Percentiles rank a stretch among this genome's conserved stretches.
These are phyloP conservation scores for Strigomonas culicis DNA, from an alignment of 208 protist species.

Conservation along the genomic window DNA sequence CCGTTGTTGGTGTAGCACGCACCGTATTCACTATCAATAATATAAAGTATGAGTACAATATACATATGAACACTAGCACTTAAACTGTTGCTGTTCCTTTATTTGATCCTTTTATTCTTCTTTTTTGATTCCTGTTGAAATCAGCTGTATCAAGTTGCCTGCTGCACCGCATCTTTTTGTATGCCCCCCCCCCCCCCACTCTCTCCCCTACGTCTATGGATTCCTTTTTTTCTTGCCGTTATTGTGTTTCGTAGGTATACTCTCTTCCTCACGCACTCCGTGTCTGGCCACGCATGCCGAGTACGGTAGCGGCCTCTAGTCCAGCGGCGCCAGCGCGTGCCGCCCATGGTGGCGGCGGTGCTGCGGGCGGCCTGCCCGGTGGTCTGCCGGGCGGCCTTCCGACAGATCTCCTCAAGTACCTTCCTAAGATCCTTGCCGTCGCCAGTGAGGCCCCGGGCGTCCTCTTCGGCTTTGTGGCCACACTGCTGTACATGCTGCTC, in stretches of 20 bases:
- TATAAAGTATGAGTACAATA: neutral
- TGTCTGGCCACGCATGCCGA: slow-evolving; percentile 24
- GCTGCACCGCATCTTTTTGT: too few species aligned
- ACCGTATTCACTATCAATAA: neutral
- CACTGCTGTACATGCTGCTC: neutral
- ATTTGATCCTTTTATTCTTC: neutral
- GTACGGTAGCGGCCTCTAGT: slow-evolving; percentile 4
- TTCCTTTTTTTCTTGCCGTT: slow-evolving; percentile 2
- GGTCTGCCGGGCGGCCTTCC: too few species aligned
- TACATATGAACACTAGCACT: neutral
- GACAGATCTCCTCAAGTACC: too few species aligned
- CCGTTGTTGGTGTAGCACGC: neutral
- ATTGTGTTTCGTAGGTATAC: neutral
- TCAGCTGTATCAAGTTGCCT: too few species aligned
- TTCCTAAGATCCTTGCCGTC: neutral
- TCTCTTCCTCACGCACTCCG: neutral
- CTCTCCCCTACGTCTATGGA: neutral
- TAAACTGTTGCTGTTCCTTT: neutral
- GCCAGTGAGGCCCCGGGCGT: slow-evolving; percentile 1
- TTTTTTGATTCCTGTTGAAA: neutral
- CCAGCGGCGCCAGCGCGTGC: slow-evolving; percentile 1
- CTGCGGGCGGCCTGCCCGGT: neutral
- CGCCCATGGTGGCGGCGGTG: neutral
- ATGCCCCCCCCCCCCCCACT: neutral
- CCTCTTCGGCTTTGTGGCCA: neutral